These are phyloP conservation scores for Skeletonema tropicum DNA, from an alignment of 108 stramenopile species.

Conservation along the genomic window DNA sequence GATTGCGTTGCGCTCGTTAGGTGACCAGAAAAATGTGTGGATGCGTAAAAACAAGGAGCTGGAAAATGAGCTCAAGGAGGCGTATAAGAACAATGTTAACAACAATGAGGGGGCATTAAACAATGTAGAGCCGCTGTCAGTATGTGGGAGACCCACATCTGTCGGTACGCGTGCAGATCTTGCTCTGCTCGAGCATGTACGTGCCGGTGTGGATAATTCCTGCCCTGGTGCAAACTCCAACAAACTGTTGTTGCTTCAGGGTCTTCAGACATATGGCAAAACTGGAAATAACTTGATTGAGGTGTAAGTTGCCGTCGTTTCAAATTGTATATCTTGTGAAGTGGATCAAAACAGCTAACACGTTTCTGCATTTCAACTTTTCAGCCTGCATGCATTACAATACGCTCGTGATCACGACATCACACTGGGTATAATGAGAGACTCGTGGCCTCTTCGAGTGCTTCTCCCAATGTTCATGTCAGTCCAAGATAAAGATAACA, in stretches of 20 bases:
- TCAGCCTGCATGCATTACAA: conserved; percentile 26
- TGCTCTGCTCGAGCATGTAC: not conserved
- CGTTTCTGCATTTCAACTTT: not conserved
- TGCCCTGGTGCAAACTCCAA: conserved; percentile 4
- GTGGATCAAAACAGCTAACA: not conserved
- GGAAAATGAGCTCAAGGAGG: not conserved
- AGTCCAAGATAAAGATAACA: not conserved
- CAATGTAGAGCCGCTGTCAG: not conserved
- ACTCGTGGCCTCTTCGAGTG: conserved; percentile 22
- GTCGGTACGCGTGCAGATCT: not conserved
- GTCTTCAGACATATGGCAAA: conserved; percentile 9
- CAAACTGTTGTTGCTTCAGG: conserved; percentile 15
- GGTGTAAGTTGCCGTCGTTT: not conserved
- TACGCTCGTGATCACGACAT: conserved; percentile 10
- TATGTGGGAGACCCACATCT: not conserved
- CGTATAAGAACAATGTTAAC: not conserved
- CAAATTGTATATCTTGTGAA: not conserved
- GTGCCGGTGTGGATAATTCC: not conserved
- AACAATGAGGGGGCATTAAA: not conserved
- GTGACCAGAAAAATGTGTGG: not conserved
- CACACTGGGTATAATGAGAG: conserved; percentile 18
- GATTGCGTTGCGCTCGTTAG: not conserved
- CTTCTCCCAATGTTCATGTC: conserved; percentile 22
- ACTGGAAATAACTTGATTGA: conserved; percentile 32
- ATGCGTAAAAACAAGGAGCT: not conserved